phyloP scores from a whole-genome alignment of 2,329 filamentous ascomycete genomes.

The Pestalotiopsis fici region DNA sequence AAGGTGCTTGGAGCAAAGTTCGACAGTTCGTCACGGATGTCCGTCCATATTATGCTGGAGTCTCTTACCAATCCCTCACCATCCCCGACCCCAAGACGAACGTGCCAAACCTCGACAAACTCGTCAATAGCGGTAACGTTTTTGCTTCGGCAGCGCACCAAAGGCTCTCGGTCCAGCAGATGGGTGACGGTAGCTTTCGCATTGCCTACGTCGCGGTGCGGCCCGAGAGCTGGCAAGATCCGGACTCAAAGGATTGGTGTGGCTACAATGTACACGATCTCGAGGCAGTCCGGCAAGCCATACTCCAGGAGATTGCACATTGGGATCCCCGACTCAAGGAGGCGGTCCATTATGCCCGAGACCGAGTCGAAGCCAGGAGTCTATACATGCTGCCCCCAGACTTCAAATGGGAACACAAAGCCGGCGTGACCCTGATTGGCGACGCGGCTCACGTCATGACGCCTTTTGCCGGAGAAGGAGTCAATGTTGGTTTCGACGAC shows the following conservation, averaged over 20 bases:
- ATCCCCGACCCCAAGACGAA: conserved; percentile 40
- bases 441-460: conserved; percentile 64
- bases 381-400: conserved; percentile 56
- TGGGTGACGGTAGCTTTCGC: conserved; percentile 49
- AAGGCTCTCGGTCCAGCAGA: conserved; percentile 42
- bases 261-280: conserved; percentile 43
- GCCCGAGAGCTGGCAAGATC: conserved; percentile 36
- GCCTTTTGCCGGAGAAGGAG: conserved; percentile 59
- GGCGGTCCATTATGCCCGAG: conserved; percentile 40
- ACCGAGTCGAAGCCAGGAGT: conserved; percentile 38
- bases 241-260: conserved; percentile 28
- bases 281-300: conserved; percentile 34
- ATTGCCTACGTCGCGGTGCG: conserved; percentile 38
- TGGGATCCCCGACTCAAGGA: conserved; percentile 44
- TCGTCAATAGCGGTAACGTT: conserved; percentile 48
- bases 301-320: conserved; percentile 36
- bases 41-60: conserved; percentile 45
- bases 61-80: conserved; percentile 42
- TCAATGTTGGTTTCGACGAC: conserved; percentile 59
- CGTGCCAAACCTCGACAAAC: conserved; percentile 42
- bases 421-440: conserved; percentile 56
- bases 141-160: conserved; percentile 45
- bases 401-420: conserved; percentile 44
- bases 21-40: conserved; percentile 33
- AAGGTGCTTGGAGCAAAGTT: conserved; percentile 39